A percentile compares a stretch with the other conserved stretches of the same genome.
These are phyloP conservation scores for Botrytis pseudocinerea DNA, from an alignment of 2,329 filamentous ascomycete genomes.

Conservation along the genomic window DNA sequence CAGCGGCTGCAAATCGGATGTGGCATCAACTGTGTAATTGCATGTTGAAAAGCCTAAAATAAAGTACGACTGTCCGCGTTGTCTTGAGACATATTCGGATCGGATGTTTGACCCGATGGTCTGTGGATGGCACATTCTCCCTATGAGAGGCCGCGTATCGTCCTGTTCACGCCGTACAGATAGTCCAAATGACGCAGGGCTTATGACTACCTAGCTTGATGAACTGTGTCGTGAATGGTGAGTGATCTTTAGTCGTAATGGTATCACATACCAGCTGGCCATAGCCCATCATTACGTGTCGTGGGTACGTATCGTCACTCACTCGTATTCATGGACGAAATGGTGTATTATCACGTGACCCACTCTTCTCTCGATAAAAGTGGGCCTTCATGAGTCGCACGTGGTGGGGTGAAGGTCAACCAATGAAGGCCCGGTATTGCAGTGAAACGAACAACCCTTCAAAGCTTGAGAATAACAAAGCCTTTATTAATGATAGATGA, in stretches of 20 bases:
- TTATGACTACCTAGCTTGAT: not conserved
- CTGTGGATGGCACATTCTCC: not conserved
- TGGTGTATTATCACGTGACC: not conserved
- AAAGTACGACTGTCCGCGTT: not conserved
- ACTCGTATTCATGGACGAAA: no score
- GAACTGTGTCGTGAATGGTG: not conserved
- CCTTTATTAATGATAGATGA: not conserved
- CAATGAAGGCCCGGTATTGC: not conserved
- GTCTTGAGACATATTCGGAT: not conserved
- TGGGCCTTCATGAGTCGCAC: not conserved
- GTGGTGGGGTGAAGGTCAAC: not conserved
- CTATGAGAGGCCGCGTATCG: not conserved
- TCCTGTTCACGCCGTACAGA: not conserved
- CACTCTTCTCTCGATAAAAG: not conserved
- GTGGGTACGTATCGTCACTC: no score
- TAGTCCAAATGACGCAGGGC: not conserved
- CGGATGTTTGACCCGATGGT: not conserved
- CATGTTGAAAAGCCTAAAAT: not conserved
- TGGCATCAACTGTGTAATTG: not conserved
- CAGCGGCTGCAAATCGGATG: not conserved
- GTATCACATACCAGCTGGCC: not conserved
- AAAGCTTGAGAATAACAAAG: not conserved
- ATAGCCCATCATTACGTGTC: no score
- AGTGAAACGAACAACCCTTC: not conserved
- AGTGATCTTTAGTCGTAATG: not conserved